phyloP scores from a whole-genome alignment of 1,139 yeast genomes.

The Scheffersomyces quercinus region DNA sequence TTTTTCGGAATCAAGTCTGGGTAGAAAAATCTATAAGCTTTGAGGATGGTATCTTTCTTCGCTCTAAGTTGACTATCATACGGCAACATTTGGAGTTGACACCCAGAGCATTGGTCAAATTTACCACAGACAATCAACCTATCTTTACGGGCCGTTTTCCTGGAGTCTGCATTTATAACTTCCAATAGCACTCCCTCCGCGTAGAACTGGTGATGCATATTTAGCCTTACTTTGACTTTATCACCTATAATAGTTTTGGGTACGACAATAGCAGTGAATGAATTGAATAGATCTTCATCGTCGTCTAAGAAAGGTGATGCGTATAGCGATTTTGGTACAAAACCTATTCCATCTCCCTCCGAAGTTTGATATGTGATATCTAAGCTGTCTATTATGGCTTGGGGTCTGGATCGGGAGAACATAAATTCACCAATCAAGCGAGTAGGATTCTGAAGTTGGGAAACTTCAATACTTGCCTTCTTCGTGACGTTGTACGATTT shows the following conservation, averaged over 20 bases:
- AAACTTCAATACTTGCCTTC: slow-evolving; percentile 10
- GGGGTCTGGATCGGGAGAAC: slow-evolving; percentile 23
- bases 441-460: slow-evolving; percentile 23
- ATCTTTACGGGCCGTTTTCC: slow-evolving; percentile 24
- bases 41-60: slow-evolving; percentile 30
- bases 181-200: slow-evolving; percentile 32
- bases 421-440: slow-evolving; percentile 28
- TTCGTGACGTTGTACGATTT: slow-evolving; percentile 2
- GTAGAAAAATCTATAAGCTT: slow-evolving; percentile 36
- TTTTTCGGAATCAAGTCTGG: slow-evolving; percentile 23
- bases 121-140: slow-evolving; percentile 56
- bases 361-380: slow-evolving; percentile 30
- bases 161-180: slow-evolving; percentile 15
- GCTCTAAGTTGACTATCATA: slow-evolving; percentile 39
- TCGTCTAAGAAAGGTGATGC: slow-evolving; percentile 14
- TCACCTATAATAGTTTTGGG: slow-evolving; percentile 47
- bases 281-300: slow-evolving; percentile 11
- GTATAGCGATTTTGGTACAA: slow-evolving; percentile 29
- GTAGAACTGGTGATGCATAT: slow-evolving; percentile 29
- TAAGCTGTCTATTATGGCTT: slow-evolving; percentile 19
- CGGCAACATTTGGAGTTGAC: slow-evolving; percentile 46
- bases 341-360: slow-evolving; percentile 42
- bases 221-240: slow-evolving; percentile 27
- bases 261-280: slow-evolving; percentile 29
- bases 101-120: slow-evolving; percentile 68